Evolutionary conservation across 768 basidiomycete species (phyloP), one percentile per base, ranked within the genome.

Genomic region (Tulasnella sp.): DNA sequence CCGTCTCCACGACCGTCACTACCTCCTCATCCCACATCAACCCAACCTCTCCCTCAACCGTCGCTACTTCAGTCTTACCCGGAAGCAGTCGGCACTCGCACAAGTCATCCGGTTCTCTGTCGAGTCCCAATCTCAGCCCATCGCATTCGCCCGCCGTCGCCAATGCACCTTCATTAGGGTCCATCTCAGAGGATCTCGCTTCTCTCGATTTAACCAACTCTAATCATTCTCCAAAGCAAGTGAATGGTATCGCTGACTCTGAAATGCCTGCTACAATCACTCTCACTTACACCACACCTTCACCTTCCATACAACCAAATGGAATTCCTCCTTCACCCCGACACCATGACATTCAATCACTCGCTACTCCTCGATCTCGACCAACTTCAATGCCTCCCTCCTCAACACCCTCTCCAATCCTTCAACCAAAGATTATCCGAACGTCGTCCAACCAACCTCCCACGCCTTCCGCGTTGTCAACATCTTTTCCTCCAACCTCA

Each of bases 11-110:
- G n/a, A n/a, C n/a, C n/a, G n/a, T n/a, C n/a, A n/a, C n/a, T n/a
- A n/a, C n/a, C n/a, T n/a, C n/a, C n/a, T n/a, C n/a, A n/a, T n/a
- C n/a, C n/a, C n/a, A n/a, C n/a, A n/a, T n/a, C n/a, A n/a, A n/a
- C n/a, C n/a, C n/a, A n/a, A n/a, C n/a, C n/a, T n/a, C n/a, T n/a
- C n/a, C n/a, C n/a, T n/a, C n/a, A n/a, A n/a, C n/a, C n/a, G n/a
- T n/a, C n/a, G n/a, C n/a, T n/a, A n/a, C n/a, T n/a, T 68, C 72
- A 9, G 71, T 79, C 15, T 70, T 72, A 24, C 67, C 72, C 13
- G 65, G 54, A 5, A 59, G 72, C 10, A 83, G 82, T 62, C 73
- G 76, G 32, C 61, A 72, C 44, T 77, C 79, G 37, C 76, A 74
- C 53, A 77, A 79, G 33, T 43, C 59, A 42, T 45, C 63, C 45